Evolutionary conservation across 352 stramenopile species (phyloP), one percentile per base, ranked within the genome.

Genomic region (Peronospora destructor): DNA sequence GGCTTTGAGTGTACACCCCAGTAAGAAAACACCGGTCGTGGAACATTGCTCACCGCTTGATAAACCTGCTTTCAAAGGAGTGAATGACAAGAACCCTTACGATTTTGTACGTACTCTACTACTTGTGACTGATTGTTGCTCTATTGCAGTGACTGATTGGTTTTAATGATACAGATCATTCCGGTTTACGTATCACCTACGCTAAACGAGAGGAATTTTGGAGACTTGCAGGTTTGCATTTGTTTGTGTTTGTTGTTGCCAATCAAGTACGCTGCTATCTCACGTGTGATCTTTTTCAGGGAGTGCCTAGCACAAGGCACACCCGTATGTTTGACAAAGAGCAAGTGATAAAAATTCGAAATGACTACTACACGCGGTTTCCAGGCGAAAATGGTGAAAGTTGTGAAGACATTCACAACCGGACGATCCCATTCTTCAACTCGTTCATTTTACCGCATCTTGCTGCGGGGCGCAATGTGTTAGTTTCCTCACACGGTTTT

Each of bases 141-240:
- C 19, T 21, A 21, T 21, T 21, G 19, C 19, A 21, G 19, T 21
- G 19, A 21, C 19, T 21, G 19, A 21, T 21, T 49, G n/a, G 4
- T 50, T 46, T 33, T 8, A 46, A 19, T 56, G 49, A 17, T 6
- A 19, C 46, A 89, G 78, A 78, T 89, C 45, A 73, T 80, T 26
- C 81, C 81, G 0, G 78, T 91, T 46, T 91, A 89, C 56, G 74
- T 91, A 14, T 84, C 81, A 2, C 72, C 77, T 4, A 77, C 77
- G 17, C 61, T 91, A 10, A 91, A 91, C 37, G 81, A 91, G 50
- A 71, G 81, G 39, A 89, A 91, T 66, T 91, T 91, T 64, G 81
- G 81, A 0, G 78, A 88, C 45, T 48, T 91, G 3, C 81, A 82
- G 66, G 66, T 76, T 48, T 36, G 19, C 13, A 8, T 26, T 23